Conservation (phyloP, 768 basidiomycete genomes). For the Sistotremastrum niveocremeum region DNA sequence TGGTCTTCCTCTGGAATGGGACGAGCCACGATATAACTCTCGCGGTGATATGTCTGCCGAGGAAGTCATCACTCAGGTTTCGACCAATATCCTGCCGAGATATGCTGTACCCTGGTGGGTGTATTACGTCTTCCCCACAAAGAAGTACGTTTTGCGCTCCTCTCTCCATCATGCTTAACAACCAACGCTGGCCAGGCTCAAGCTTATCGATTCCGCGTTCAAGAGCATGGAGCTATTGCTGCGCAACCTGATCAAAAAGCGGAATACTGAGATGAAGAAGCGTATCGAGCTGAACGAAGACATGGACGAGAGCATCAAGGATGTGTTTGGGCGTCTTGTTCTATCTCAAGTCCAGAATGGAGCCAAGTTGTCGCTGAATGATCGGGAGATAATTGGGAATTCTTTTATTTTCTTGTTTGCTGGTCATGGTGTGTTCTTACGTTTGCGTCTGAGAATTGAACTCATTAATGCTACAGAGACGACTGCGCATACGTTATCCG, state of each 20-base stretch:
- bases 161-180: too few species aligned
- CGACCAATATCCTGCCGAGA: neutral
- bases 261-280: constrained; percentile 1
- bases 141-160: neutral
- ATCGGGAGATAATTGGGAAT: constrained; percentile 9
- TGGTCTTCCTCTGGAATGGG: constrained; percentile 5
- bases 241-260: constrained; percentile 7
- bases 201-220: constrained; percentile 1
- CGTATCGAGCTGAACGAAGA: constrained; percentile 1
- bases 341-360: constrained; percentile 6
- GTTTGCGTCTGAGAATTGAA: too few species aligned
- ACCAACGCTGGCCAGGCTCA: neutral
- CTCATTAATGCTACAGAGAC: constrained; percentile 11
- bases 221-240: constrained; percentile 8
- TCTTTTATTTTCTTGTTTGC: constrained; percentile 14
- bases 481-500: constrained; percentile 12
- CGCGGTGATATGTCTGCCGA: constrained; percentile 2
- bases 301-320: neutral
- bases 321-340: constrained; percentile 9
- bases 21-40: neutral
- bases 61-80: constrained; percentile 2
- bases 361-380: constrained; percentile 5
- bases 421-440: constrained; percentile 1
- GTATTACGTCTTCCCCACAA: neutral
- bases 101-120: constrained; percentile 1